Conservation (phyloP, 1,284 basidiomycete genomes). For the Austroboletus rostrupii region DNA sequence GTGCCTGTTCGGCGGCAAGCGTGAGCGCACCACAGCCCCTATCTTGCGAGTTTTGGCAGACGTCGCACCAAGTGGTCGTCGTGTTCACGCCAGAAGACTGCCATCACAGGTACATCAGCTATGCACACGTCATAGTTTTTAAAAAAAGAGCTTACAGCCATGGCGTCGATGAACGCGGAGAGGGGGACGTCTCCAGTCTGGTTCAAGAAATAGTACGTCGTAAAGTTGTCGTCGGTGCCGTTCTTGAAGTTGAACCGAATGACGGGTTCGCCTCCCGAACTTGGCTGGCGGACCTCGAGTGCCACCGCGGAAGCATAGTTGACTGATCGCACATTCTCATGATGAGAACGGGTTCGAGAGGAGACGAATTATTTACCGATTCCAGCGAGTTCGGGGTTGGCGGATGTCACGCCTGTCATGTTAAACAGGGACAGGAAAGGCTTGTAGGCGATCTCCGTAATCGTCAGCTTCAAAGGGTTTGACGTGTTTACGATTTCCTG, state of each 20-base stretch:
- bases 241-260: conserved; percentile 80
- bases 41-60: conserved; percentile 51
- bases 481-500: conserved; percentile 54
- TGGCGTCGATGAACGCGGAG: conserved; percentile 47
- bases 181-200: conserved; percentile 56
- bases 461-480: conserved; percentile 62
- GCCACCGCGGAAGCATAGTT: conserved; percentile 70
- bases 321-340: conserved; percentile 37
- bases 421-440: conserved; percentile 81
- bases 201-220: conserved; percentile 61
- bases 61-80: conserved; percentile 55
- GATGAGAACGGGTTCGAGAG: background rate
- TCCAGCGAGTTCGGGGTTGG: conserved; percentile 54
- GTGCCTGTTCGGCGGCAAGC: conserved; percentile 33
- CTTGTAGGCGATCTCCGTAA: conserved; percentile 73
- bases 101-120: background rate
- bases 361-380: conserved; percentile 46
- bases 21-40: conserved; percentile 54
- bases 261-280: conserved; percentile 43
- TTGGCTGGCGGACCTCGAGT: conserved; percentile 62
- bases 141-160: conserved; percentile 38
- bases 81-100: conserved; percentile 50
- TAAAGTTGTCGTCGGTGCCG: conserved; percentile 55
- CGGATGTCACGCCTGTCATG: conserved; percentile 57
- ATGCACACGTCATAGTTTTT: background rate